Base-by-base conservation (phyloP, 768 basidiomycete species). In the Russula compacta region DNA sequence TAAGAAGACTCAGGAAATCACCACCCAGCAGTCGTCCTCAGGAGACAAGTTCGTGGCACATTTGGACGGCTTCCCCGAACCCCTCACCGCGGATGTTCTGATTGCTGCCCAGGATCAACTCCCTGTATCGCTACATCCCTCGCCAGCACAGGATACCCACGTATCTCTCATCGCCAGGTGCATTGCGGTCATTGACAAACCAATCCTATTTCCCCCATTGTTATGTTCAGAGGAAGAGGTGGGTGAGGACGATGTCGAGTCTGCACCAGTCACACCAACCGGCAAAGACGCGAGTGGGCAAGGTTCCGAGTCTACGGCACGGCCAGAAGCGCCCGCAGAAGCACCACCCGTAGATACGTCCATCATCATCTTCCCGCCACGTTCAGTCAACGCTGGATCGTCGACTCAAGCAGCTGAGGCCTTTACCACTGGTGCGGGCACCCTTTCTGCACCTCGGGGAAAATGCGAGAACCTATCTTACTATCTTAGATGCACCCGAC, bases 301-400 rank as follows among this genome's bases (percentile, higher is more conserved):
- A 39, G 48, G 14, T 8, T 24, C 44, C 10, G 43, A 46, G 46
- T 40, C 48, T 55, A 36, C 48, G 6, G 21, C 47, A 19, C 36
- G 3, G 14, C 14, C 55, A 17, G 58, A 58, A 43, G 17, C 21
- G 46, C 42, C 51, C 24, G 39, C 46, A 0, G 58, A 56, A 14
- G 51, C 19, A 14, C 11, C 59, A 14, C 57, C 71, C 14, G 65
- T 81, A 12, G 91, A 93, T 68, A 85, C 87, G 15, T 81, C 78
- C 2, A 70, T 92, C 14, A 69, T 93, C 6, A 78, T 92, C 5
- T 91, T 92, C 64, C 88, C 92, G 0, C 92, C 92, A 1, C 75
- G 74, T 1, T 80, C 83, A 0, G 67, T 89, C 8, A 56, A 70
- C 1, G 70, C 63, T 43, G 81, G 77, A 32, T 84, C 84, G 21